Conservation (phyloP, 2,329 filamentous ascomycete species). For the Apiospora saccharicola region DNA sequence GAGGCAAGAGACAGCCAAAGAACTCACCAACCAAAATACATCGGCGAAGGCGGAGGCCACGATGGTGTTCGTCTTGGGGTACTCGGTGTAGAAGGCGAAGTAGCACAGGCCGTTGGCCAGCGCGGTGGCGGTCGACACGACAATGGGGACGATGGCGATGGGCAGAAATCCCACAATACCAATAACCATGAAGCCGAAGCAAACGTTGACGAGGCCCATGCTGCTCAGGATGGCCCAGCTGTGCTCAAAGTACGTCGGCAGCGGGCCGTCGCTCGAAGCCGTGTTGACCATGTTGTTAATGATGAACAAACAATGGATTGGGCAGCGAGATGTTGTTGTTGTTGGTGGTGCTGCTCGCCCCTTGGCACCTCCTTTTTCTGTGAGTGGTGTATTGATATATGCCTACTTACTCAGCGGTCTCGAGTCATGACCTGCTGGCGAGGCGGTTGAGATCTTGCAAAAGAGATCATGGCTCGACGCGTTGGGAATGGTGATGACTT, state of each 20-base stretch:
- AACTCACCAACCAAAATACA: conserved; percentile 48
- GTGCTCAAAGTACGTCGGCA: conserved; percentile 48
- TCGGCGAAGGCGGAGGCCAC: conserved; percentile 50
- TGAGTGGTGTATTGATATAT: background rate
- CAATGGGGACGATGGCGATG: conserved; percentile 49
- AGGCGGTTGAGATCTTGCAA: background rate
- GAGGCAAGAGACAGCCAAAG: background rate
- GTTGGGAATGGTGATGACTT: background rate
- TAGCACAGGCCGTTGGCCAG: conserved; percentile 53
- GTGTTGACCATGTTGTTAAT: background rate
- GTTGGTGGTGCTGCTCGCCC: background rate
- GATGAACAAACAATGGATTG: too few relatives aligned
- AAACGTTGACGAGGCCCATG: conserved; percentile 49
- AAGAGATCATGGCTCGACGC: background rate
- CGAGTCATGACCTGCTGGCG: background rate
- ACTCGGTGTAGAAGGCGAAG: conserved; percentile 49
- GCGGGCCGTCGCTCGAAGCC: background rate
- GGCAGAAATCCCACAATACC: conserved; percentile 50
- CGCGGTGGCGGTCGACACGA: conserved; percentile 47
- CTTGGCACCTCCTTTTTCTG: background rate
- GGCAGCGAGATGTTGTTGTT: too few relatives aligned
- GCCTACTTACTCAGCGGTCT: background rate
- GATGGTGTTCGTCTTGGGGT: conserved; percentile 36
- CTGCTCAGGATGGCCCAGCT: conserved; percentile 55
- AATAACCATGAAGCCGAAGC: conserved; percentile 48